These are phyloP conservation scores for Komagataella pastoris DNA, from an alignment of 805 yeast species.

Conservation along the genomic window DNA sequence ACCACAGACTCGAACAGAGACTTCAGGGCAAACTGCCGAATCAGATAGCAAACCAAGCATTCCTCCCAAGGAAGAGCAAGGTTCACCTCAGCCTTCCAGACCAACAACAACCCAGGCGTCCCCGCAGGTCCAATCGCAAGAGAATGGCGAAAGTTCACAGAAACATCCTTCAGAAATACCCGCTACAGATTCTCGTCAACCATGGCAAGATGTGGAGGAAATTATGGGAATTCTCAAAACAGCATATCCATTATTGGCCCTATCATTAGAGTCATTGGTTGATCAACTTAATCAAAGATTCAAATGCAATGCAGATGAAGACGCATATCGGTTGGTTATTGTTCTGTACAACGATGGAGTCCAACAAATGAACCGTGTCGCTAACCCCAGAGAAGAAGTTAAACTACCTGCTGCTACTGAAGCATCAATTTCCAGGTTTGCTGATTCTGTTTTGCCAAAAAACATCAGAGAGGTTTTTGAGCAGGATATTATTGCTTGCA, in stretches of 20 bases:
- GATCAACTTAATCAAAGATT: slow-evolving; percentile 92
- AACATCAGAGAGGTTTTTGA: slow-evolving; percentile 85
- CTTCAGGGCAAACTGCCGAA: slow-evolving; percentile 2
- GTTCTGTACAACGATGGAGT: slow-evolving; percentile 91
- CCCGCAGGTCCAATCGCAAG: slow-evolving; percentile 3
- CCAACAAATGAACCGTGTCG: slow-evolving; percentile 74
- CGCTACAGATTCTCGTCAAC: slow-evolving; percentile 38
- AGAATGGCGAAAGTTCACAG: not conserved
- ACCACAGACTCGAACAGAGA: slow-evolving; percentile 5
- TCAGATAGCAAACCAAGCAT: not conserved
- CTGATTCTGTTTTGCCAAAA: slow-evolving; percentile 84
- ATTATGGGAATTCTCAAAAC: slow-evolving; percentile 92
- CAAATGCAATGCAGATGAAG: slow-evolving; percentile 91
- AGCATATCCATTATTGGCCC: slow-evolving; percentile 86
- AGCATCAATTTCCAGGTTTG: slow-evolving; percentile 74
- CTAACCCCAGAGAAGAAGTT: slow-evolving; percentile 80
- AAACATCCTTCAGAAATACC: not conserved
- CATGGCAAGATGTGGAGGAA: slow-evolving; percentile 89
- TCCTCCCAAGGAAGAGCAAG: slow-evolving; percentile 8
- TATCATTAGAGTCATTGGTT: slow-evolving; percentile 86
- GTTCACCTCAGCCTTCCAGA: slow-evolving; percentile 1
- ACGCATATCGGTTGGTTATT: slow-evolving; percentile 85
- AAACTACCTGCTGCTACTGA: slow-evolving; percentile 86
- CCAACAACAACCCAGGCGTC: slow-evolving; percentile 2
- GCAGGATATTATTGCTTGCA: slow-evolving; percentile 73